Conservation (phyloP, 208 protist species). For the Crithidia brevicula region DNA sequence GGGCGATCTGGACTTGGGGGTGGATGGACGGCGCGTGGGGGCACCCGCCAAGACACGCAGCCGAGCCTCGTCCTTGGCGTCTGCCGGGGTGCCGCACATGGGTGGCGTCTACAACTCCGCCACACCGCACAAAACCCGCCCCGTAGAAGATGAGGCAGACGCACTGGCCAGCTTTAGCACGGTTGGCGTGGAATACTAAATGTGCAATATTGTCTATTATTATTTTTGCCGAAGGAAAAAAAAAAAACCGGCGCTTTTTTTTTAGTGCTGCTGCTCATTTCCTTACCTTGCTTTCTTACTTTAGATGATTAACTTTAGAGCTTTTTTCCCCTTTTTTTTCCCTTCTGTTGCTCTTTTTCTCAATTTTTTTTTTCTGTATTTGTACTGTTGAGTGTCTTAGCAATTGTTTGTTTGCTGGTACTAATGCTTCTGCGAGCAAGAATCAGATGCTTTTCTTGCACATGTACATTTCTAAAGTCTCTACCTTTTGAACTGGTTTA, state of each 20-base stretch:
- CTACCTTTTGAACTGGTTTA: neutral
- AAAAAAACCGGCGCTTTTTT: too few species aligned
- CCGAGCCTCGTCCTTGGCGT: constrained; percentile 25
- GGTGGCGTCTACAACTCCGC: constrained; percentile 4
- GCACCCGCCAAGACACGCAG: constrained; percentile 14
- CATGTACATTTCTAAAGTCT: neutral
- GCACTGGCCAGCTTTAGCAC: neutral
- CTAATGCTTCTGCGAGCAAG: neutral
- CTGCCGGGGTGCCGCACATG: constrained; percentile 2
- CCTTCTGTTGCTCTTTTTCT: constrained; percentile 2
- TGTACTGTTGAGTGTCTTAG: neutral
- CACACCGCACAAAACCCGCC: neutral
- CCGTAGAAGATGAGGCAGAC: neutral
- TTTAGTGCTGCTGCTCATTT: too few species aligned
- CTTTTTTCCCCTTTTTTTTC: constrained; percentile 11
- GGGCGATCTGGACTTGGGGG: constrained; percentile 18
- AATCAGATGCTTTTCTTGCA: neutral
- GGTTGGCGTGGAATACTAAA: neutral
- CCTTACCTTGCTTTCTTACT: too few species aligned
- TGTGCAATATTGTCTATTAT: neutral
- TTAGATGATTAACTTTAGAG: neutral
- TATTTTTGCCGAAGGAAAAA: neutral
- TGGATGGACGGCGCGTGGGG: constrained; percentile 27
- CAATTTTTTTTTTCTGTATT: neutral
- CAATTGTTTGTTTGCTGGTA: neutral